A percentile compares a stretch with the other conserved stretches of the same genome.
Conservation (phyloP, 768 basidiomycete genomes). For the Podaxis sp. region DNA sequence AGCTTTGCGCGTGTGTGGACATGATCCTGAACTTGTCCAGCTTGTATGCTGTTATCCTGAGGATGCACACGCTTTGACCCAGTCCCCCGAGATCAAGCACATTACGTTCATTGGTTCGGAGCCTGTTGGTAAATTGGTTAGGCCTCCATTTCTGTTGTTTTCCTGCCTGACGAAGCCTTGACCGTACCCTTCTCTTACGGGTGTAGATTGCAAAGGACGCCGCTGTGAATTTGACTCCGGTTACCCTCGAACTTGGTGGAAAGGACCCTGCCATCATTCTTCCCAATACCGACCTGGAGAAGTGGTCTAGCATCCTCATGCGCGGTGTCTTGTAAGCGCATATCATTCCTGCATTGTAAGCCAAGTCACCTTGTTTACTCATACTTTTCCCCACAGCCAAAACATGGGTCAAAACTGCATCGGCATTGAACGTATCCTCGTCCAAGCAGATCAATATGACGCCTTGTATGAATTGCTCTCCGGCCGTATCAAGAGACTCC, state of each 20-base stretch:
- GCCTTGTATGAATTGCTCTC: constrained; percentile 63
- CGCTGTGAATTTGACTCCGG: constrained; percentile 82
- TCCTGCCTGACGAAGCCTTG: background rate
- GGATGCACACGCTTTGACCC: constrained; percentile 77
- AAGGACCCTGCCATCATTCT: constrained; percentile 93
- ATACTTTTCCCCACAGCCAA: constrained; percentile 48
- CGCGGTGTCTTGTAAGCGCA: constrained; percentile 84
- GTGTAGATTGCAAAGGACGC: constrained; percentile 76
- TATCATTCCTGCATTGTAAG: background rate
- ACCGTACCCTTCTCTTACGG: background rate
- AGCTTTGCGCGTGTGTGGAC: constrained; percentile 78
- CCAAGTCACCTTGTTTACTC: background rate
- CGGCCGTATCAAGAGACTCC: constrained; percentile 62
- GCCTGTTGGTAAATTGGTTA: constrained; percentile 67
- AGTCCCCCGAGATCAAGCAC: constrained; percentile 77
- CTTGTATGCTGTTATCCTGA: constrained; percentile 88
- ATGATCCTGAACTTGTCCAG: constrained; percentile 85
- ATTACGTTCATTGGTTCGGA: constrained; percentile 94
- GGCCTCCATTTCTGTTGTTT: constrained; percentile 10
- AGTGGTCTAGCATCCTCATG: constrained; percentile 81
- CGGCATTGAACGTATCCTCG: constrained; percentile 90
- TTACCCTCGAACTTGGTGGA: constrained; percentile 91
- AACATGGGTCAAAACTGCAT: constrained; percentile 96
- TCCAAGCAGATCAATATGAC: constrained; percentile 75
- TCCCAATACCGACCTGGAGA: constrained; percentile 76